Evolutionary conservation across 2,329 filamentous ascomycete species (phyloP).

Genomic region (Aurifilum marmelostoma): DNA sequence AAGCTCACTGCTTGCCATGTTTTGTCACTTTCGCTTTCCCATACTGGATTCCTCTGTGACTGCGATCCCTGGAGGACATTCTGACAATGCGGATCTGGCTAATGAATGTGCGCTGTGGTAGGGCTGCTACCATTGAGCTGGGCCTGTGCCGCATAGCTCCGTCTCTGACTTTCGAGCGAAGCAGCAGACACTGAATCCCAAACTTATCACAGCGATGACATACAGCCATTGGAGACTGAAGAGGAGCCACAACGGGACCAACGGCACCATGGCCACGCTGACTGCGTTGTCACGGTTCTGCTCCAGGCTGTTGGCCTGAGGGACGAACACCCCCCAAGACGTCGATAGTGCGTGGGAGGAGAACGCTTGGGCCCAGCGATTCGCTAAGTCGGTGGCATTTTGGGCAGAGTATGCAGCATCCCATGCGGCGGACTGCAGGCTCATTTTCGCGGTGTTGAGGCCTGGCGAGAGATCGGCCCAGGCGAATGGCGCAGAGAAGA

Average conservation of each 20-base stretch:
- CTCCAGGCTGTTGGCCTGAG: conserved; percentile 1
- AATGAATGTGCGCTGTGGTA: background rate
- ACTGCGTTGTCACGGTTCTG: background rate
- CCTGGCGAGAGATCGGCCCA: background rate
- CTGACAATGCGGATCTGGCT: background rate
- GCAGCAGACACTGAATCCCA: conserved; percentile 1
- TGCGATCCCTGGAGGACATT: background rate
- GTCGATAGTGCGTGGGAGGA: conserved; percentile 2
- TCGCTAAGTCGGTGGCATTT: conserved; percentile 1
- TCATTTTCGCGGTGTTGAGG: background rate
- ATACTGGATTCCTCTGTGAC: background rate
- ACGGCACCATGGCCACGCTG: background rate
- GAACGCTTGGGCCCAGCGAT: conserved; percentile 1
- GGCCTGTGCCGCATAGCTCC: background rate
- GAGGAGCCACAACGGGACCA: background rate
- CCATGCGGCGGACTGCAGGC: background rate
- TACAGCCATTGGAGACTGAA: background rate
- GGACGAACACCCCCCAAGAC: background rate
- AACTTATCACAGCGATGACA: background rate
- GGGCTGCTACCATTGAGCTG: background rate
- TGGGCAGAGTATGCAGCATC: conserved; percentile 2
- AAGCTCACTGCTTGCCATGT: background rate
- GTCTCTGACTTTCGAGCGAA: conserved; percentile 1
- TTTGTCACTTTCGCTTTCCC: background rate
- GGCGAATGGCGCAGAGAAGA: conserved; percentile 10